phyloP scores from a whole-genome alignment of 176 grass and related monocot genomes.

The Tillandsia leiboldiana region DNA sequence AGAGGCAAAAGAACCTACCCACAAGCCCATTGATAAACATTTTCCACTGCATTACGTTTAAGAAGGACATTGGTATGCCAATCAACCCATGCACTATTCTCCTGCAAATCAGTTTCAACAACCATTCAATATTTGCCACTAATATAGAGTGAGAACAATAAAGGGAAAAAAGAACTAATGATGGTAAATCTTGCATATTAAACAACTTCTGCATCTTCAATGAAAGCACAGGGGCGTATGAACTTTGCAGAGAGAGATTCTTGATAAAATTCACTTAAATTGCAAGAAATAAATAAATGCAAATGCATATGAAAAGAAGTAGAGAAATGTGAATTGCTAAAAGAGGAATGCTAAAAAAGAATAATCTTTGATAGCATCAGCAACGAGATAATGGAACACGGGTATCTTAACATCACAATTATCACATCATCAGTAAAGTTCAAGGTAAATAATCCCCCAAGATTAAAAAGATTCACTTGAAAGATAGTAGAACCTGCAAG shows the following conservation, averaged over 20 bases:
- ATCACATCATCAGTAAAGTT: neutral
- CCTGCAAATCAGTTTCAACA: slow-evolving; percentile 34
- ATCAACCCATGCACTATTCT: slow-evolving; percentile 69
- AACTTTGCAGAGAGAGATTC: neutral
- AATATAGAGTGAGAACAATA: neutral
- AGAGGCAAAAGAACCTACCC: slow-evolving; percentile 46
- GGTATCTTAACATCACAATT: neutral
- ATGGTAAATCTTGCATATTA: neutral
- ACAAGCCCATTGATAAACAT: slow-evolving; percentile 93
- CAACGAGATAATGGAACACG: too few relatives aligned
- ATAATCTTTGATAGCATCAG: neutral
- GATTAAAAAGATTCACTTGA: slow-evolving; percentile 6
- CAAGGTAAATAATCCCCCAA: neutral
- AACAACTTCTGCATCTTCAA: neutral
- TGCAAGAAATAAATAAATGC: neutral
- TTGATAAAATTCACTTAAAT: neutral
- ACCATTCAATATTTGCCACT: slow-evolving; percentile 6
- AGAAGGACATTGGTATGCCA: slow-evolving; percentile 58
- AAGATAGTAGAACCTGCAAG: slow-evolving; percentile 55
- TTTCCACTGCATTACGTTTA: slow-evolving; percentile 74
- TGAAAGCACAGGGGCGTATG: neutral
- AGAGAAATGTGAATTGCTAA: neutral
- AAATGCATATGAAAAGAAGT: neutral
- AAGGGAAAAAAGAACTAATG: neutral
- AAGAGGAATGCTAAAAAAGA: neutral